phyloP scores from a whole-genome alignment of 2,329 filamentous ascomycete genomes.

The Mollisia scopiformis region DNA sequence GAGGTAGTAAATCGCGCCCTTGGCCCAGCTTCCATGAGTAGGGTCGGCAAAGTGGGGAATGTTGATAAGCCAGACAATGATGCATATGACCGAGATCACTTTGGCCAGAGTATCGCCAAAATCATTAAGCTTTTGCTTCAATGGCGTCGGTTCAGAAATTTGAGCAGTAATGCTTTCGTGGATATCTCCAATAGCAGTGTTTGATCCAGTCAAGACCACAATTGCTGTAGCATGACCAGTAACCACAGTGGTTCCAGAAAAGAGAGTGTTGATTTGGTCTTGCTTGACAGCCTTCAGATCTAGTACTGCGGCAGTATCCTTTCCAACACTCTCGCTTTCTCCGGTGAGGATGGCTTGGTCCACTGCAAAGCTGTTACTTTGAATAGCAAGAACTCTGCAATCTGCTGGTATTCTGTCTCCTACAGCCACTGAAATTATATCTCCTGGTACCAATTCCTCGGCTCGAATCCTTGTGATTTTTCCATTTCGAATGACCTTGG shows the following conservation, averaged over 20 bases:
- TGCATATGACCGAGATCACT: constrained; percentile 96
- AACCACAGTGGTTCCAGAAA: constrained; percentile 96
- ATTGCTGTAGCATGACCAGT: constrained; percentile 90
- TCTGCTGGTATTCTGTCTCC: constrained; percentile 95
- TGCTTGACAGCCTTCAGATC: constrained; percentile 92
- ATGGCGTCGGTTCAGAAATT: constrained; percentile 93
- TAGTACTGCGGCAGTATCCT: constrained; percentile 70
- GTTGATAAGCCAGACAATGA: constrained; percentile 98
- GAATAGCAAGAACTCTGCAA: constrained; percentile 84
- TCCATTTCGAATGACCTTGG: constrained; percentile 83
- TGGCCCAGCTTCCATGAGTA: constrained; percentile 89
- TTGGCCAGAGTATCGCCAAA: constrained; percentile 96
- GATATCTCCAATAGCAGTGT: constrained; percentile 96
- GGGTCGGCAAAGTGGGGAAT: constrained; percentile 96
- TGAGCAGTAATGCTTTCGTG: constrained; percentile 98
- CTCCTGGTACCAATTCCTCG: constrained; percentile 95
- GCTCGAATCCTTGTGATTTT: constrained; percentile 83
- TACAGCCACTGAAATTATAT: constrained; percentile 84
- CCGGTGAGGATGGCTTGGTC: constrained; percentile 97
- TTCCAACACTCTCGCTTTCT: constrained; percentile 95
- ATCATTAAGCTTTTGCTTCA: constrained; percentile 99
- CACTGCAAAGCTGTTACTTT: constrained; percentile 96
- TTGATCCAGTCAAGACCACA: constrained; percentile 86
- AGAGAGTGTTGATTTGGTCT: constrained; percentile 96
- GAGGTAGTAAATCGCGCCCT: constrained; percentile 98